Conservation (phyloP, 31 red algal species). For the Pterothamnion heteromorphum region DNA sequence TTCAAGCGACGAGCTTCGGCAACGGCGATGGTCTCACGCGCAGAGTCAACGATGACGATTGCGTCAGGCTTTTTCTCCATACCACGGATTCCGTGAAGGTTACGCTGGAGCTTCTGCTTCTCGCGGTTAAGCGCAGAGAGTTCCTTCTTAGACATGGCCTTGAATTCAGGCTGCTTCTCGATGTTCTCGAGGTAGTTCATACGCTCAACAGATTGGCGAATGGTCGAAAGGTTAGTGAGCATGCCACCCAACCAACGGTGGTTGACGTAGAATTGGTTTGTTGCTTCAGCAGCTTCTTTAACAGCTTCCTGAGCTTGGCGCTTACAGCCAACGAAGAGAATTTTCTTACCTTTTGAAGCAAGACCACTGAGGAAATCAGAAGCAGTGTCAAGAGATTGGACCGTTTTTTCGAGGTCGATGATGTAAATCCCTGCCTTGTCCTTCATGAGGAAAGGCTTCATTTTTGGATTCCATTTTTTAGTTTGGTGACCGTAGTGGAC, state of each 20-base stretch:
- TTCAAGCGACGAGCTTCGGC: conserved; percentile 64
- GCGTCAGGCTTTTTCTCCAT: conserved; percentile 60
- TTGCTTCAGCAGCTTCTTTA: neutral
- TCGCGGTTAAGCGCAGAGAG: neutral
- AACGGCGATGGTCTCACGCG: conserved; percentile 66
- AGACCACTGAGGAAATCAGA: neutral
- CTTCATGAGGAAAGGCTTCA: conserved; percentile 78
- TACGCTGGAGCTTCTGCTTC: neutral
- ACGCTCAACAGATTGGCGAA: conserved; percentile 55
- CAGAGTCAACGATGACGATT: conserved; percentile 77
- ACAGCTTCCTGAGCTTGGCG: neutral
- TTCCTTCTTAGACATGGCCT: neutral
- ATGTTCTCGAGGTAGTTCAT: conserved; percentile 63
- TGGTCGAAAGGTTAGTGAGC: conserved; percentile 78
- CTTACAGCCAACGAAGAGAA: neutral
- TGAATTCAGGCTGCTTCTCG: neutral
- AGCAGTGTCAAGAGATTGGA: neutral
- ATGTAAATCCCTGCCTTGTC: conserved; percentile 85
- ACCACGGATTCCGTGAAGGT: neutral
- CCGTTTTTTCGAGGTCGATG: conserved; percentile 83
- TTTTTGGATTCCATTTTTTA: conserved; percentile 79
- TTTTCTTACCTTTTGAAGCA: neutral
- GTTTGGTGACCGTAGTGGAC: conserved; percentile 92
- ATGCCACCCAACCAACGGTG: conserved; percentile 86
- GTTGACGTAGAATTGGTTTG: neutral